phyloP scores from a whole-genome alignment of 495 filamentous ascomycete species.

The Hypomontagnella monticulosa region DNA sequence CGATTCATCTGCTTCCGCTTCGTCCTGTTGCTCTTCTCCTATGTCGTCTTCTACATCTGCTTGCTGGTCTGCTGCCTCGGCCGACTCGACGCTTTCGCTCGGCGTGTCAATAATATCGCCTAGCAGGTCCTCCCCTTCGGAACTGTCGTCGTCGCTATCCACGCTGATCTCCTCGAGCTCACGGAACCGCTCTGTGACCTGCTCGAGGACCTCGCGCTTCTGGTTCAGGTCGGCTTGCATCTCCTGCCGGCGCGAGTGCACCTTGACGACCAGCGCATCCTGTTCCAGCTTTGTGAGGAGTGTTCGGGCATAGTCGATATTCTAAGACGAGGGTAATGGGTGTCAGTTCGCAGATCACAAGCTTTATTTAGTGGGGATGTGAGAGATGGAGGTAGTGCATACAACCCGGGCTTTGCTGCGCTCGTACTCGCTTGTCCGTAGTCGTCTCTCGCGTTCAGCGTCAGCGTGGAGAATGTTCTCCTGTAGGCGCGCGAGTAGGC shows the following conservation, averaged over 20 bases:
- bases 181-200: constrained; percentile 68
- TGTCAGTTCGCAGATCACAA: constrained; percentile 5
- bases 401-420: constrained; percentile 73
- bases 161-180: constrained; percentile 68
- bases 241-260: constrained; percentile 70
- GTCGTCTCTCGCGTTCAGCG: constrained; percentile 62
- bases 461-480: constrained; percentile 74
- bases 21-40: constrained; percentile 20
- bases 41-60: constrained; percentile 24
- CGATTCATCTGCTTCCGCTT: constrained; percentile 23
- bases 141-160: constrained; percentile 53
- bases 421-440: constrained; percentile 74
- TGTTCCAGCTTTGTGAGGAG: constrained; percentile 82
- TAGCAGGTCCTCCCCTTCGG: constrained; percentile 62
- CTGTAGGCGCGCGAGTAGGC: constrained; percentile 80
- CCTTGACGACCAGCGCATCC: constrained; percentile 70
- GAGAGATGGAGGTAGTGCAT: constrained; percentile 39
- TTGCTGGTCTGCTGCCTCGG: constrained; percentile 37
- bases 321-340: constrained; percentile 56
- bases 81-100: constrained; percentile 58
- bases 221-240: constrained; percentile 71
- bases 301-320: constrained; percentile 80
- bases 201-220: constrained; percentile 68
- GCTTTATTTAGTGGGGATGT: background rate
- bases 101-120: constrained; percentile 58